These are phyloP conservation scores for Actinomucor elegans DNA, from an alignment of 371 early-diverging fungal genomes.

Conservation along the genomic window DNA sequence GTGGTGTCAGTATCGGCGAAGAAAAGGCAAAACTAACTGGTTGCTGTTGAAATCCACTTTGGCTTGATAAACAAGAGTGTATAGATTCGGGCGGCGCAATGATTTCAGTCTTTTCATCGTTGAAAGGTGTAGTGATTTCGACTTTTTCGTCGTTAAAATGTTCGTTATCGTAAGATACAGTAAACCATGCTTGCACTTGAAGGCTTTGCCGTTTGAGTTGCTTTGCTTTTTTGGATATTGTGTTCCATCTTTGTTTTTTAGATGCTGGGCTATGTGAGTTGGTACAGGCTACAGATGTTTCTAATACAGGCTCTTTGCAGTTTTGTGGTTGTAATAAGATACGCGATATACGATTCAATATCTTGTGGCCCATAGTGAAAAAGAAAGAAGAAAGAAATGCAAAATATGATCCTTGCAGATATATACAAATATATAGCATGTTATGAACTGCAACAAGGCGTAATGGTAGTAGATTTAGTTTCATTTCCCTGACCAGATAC, in stretches of 20 bases:
- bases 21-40: not conserved
- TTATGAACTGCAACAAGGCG: slow-evolving; percentile 9
- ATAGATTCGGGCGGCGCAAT: not conserved
- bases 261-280: too few species aligned
- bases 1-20: not conserved
- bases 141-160: too few species aligned
- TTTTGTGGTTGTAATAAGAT: not conserved
- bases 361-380: slow-evolving; percentile 4
- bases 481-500: slow-evolving; percentile 22
- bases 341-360: slow-evolving; percentile 10
- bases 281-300: too few species aligned
- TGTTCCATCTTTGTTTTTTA: too few species aligned
- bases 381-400: not conserved
- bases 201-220: too few species aligned
- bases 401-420: not conserved
- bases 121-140: too few species aligned
- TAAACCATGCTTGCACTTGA: too few species aligned
- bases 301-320: too few species aligned
- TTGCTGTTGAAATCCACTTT: not conserved
- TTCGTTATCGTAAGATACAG: too few species aligned
- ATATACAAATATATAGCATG: not conserved
- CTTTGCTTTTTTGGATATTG: too few species aligned
- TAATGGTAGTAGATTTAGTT: slow-evolving; percentile 14
- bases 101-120: slow-evolving; percentile 1
- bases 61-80: not conserved